Base-by-base conservation (phyloP, 2,329 filamentous ascomycete species). In the Ophiostoma fasciatum region DNA sequence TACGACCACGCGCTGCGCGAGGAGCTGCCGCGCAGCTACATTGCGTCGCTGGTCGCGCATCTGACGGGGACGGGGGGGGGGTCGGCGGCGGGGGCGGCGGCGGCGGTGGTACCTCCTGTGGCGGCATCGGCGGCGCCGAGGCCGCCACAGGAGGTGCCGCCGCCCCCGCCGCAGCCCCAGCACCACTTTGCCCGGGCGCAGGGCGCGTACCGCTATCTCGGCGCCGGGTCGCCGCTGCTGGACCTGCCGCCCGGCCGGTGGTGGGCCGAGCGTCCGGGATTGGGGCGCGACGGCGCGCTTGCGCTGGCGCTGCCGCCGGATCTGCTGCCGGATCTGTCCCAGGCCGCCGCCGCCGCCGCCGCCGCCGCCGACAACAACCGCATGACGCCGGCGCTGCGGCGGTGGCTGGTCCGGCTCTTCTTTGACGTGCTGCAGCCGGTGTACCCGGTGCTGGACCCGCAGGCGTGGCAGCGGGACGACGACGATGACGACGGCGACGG, bases 1-100 rank as follows among this genome's bases (percentile, higher is more conserved):
- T 37, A 32, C 35, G 35, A 37, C 19, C 35, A 37, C 19, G 23
- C 35, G 7, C n/a, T 37, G n/a, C 35, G 30, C 14, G 35, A 37
- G 28, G 35, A 37, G 19, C 35, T 37, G 17, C 35, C 35, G 7
- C 23, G 35, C 5, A 37, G 35, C 23, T 37, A 37, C 14, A 37
- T 37, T 28, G 35, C 29, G 21, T 37, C 35, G 4, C 20, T 37
- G 17, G 29, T 37, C 9, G 35, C 32, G n/a, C 18, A 37, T 21
- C 15, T 32, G 29, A 15, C 22, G 27, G 9, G 28, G 17, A 20
- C 17, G 18, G n/a, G n/a, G n/a, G n/a, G n/a, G n/a, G n/a, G n/a
- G n/a, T n/a, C n/a, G n/a, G n/a, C n/a, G n/a, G n/a, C n/a, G n/a
- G n/a, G n/a, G n/a, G 23, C 27, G 28, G n/a, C 13, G 10, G 21